Evolutionary conservation across 768 basidiomycete genomes (phyloP), one percentile per base, ranked within the genome.

Genomic region (Leccinum subtestaceum): DNA sequence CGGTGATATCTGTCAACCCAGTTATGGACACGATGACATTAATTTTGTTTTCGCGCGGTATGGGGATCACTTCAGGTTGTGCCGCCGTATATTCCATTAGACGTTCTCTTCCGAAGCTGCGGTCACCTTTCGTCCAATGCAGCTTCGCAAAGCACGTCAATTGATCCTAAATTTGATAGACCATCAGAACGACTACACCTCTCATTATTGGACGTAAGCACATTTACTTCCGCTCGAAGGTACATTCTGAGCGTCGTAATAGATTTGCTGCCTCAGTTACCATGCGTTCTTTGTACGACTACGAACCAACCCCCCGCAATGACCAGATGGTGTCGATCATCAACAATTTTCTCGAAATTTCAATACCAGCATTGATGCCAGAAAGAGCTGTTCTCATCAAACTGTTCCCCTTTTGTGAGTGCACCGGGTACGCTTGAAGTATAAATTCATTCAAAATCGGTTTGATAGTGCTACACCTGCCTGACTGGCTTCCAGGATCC

Each of bases 211-310:
- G 11, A 70, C 57, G 58, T 65, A 51, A 56, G 65, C 0, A 6
- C 0, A 23, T 56, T 25, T 31, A 25, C 12, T 36, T 36, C 25
- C 12, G 6, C 17, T 46, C 4, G 4, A 48, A 15, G 21, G 6
- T 15, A 23, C 32, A 51, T 50, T 27, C 51, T 60, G 9, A 53
- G 5, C 15, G 5, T 15, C 23, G n/a, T 10, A 29, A 15, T 25
- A 77, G 77, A 27, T 63, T 71, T 31, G 64, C 76, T 17, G 72
- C 67, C 63, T 56, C 74, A 63, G 73, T 78, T 40, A 61, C 67
- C 4, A 58, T 68, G 46, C 38, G 51, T 19, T 56, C 55, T 8
- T 8, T 64, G 46, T 63, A 66, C 25, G 70, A 59, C 60, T 69
- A 69, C 7, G 64, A 69, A 27, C 61, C 64, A 29, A 59, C 21